Percentiles rank a stretch among this genome's conserved stretches.
Conservation (phyloP, 1,284 basidiomycete genomes). For the Ustilago shanxiensis region DNA sequence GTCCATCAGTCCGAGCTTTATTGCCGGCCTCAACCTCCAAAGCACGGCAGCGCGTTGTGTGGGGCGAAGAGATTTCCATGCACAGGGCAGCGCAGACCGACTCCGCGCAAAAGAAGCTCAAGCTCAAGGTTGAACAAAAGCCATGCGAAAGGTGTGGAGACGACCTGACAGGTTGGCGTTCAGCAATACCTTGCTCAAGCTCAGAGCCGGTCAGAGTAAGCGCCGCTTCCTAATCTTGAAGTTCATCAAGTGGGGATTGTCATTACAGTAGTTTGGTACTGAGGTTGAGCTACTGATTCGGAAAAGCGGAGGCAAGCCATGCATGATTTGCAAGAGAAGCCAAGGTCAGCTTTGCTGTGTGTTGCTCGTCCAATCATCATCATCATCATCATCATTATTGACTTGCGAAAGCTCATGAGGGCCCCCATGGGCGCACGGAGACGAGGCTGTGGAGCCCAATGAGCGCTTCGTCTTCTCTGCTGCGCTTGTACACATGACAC, state of each 20-base stretch:
- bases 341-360: background rate
- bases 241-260: conserved; percentile 1
- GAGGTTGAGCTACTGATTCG: background rate
- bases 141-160: background rate
- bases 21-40: background rate
- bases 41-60: background rate
- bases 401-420: background rate
- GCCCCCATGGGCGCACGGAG: conserved; percentile 7
- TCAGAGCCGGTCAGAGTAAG: background rate
- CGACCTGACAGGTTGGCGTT: too few species aligned
- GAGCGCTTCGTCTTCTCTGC: background rate
- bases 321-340: background rate
- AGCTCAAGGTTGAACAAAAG: background rate
- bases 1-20: background rate
- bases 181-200: background rate
- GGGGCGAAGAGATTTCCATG: background rate
- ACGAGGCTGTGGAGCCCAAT: conserved; percentile 4
- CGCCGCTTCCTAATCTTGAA: background rate
- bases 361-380: background rate
- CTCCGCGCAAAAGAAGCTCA: background rate
- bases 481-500: background rate
- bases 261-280: background rate
- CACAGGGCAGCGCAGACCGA: too few species aligned
- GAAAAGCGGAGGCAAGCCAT: conserved; percentile 3
- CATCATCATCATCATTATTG: conserved; percentile 3